A percentile compares a stretch with the other conserved stretches of the same genome.
Conservation (phyloP, 495 filamentous ascomycete species). For the Aeminium ludgeri region DNA sequence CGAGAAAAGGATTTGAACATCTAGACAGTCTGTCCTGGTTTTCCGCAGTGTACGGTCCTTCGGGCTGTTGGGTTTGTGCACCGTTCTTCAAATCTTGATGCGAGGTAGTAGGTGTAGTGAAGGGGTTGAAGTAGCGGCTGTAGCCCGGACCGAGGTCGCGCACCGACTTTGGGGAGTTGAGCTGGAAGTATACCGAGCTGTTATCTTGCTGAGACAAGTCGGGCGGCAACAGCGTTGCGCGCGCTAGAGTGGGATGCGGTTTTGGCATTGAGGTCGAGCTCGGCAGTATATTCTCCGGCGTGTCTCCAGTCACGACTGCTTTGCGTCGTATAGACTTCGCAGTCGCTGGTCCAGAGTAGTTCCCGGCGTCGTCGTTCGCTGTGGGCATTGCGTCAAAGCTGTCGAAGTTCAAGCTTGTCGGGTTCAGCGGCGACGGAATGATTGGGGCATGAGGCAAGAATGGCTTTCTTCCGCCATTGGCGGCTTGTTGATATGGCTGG, state of each 20-base stretch:
- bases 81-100: conserved; percentile 4
- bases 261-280: no score
- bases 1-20: conserved; percentile 9
- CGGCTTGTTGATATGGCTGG: background rate
- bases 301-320: no score
- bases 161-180: conserved; percentile 14
- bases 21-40: conserved; percentile 1
- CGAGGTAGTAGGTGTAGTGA: conserved; percentile 13
- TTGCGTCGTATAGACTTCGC: no score
- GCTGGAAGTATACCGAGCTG: conserved; percentile 1
- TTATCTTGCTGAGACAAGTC: conserved; percentile 8
- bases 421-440: background rate
- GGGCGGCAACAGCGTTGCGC: background rate
- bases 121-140: conserved; percentile 30
- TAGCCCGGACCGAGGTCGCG: conserved; percentile 31
- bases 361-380: no score
- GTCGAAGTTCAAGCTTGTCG: background rate
- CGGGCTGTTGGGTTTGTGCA: background rate
- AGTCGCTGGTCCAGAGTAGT: no score
- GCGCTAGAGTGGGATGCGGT: no score
- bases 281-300: no score
- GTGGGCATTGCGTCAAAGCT: background rate
- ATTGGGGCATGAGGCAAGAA: background rate
- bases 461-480: background rate
- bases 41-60: background rate